Percentiles rank a stretch among this genome's conserved stretches.
Evolutionary conservation across 176 grass and related monocot genomes (phyloP).

Genomic region (Triticum urartu): DNA sequence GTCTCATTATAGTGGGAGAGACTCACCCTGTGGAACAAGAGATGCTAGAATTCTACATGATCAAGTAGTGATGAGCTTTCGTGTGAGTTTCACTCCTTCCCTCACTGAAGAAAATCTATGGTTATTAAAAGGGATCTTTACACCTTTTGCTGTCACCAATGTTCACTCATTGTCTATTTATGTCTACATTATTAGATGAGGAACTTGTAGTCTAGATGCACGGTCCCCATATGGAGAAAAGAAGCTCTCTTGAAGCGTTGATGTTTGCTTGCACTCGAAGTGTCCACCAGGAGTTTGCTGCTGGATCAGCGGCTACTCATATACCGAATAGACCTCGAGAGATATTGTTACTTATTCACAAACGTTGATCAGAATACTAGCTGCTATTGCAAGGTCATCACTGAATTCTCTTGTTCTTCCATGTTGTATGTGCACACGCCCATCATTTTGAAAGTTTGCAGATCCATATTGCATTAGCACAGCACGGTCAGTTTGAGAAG

Average conservation of each 20-base stretch:
- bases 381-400: background rate
- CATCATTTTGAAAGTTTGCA: background rate
- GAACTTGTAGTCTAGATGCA: background rate
- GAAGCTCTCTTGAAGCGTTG: background rate
- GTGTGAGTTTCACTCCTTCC: slow-evolving; percentile 19
- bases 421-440: background rate
- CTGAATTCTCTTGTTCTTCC: background rate
- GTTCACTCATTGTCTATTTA: background rate
- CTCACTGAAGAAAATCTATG: background rate
- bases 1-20: slow-evolving; percentile 82
- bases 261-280: background rate
- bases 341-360: background rate
- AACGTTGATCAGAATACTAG: background rate
- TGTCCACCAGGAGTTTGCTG: background rate
- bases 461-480: background rate
- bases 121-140: background rate
- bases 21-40: slow-evolving; percentile 87
- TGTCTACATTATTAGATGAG: background rate
- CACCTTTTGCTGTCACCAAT: background rate
- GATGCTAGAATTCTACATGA: slow-evolving; percentile 79
- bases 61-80: slow-evolving; percentile 29
- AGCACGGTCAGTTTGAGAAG: background rate
- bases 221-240: background rate
- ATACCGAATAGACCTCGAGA: background rate
- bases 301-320: background rate